Percentiles rank a stretch among this genome's conserved stretches.
phyloP scores from a whole-genome alignment of 2,329 filamentous ascomycete species.

The Colletotrichum orchidophilum region DNA sequence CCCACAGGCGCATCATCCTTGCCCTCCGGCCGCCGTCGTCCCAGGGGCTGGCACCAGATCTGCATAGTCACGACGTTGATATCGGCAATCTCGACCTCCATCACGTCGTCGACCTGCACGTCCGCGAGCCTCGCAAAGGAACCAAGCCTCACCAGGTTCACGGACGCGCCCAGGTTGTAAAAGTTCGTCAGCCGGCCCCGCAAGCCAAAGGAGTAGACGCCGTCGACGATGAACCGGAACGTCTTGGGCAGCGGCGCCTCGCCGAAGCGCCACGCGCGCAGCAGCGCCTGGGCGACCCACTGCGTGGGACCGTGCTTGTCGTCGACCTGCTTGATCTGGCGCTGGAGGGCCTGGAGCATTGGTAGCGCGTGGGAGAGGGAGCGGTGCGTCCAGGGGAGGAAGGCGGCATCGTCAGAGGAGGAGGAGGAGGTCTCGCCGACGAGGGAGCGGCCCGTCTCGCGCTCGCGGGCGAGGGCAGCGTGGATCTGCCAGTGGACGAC shows the following conservation, averaged over 20 bases:
- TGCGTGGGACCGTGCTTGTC: slow-evolving; percentile 55
- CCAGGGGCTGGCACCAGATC: slow-evolving; percentile 10
- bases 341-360: slow-evolving; percentile 62
- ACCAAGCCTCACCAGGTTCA: slow-evolving; percentile 51
- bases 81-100: slow-evolving; percentile 64
- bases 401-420: slow-evolving; percentile 36
- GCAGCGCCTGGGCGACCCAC: slow-evolving; percentile 68
- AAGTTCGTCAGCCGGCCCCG: slow-evolving; percentile 56
- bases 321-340: slow-evolving; percentile 55
- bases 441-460: slow-evolving; percentile 41
- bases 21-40: not conserved
- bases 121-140: slow-evolving; percentile 51
- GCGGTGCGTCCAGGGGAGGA: slow-evolving; percentile 56
- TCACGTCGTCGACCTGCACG: slow-evolving; percentile 59
- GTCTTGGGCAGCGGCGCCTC: slow-evolving; percentile 57
- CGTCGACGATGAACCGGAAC: slow-evolving; percentile 58
- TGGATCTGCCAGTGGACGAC: slow-evolving; percentile 75
- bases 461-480: slow-evolving; percentile 61
- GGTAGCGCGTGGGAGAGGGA: slow-evolving; percentile 57
- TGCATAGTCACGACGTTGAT: slow-evolving; percentile 53
- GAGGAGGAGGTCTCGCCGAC: slow-evolving; percentile 35
- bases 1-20: not conserved
- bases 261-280: slow-evolving; percentile 66
- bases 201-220: slow-evolving; percentile 46
- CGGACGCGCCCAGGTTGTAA: slow-evolving; percentile 56